Evolutionary conservation across 306 rosid genomes (phyloP), one percentile per base, ranked within the genome.

Genomic region (Lithocarpus polystachyus): DNA sequence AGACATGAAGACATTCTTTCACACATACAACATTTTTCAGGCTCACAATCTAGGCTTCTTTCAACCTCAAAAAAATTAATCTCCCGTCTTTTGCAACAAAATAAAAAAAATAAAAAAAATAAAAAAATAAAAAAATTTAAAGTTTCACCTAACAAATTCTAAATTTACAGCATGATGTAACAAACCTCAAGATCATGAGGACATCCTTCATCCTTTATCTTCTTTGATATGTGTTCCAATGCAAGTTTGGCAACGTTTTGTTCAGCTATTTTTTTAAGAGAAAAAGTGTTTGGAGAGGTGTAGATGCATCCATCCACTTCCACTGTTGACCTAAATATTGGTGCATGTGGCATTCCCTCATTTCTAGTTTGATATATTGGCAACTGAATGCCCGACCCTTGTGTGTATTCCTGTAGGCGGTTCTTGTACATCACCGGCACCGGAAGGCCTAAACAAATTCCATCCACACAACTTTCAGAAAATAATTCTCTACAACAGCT

Each of bases 161-260:
- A 79, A 52, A 80, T 52, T 7, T 8, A 57, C 20, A 74, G 14
- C 11, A 28, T 15, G 12, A 29, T 33, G 15, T 31, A 75, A 57
- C 87, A 67, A 13, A 92, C 94, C 94, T 88, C 73, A 0, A 2
- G 23, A 24, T 87, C 31, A 20, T 75, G 74, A 57, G 88, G 74
- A 71, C 45, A 24, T 2, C 19, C 89, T 68, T 88, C 89, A 15
- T 81, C 78, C 75, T 59, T 82, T 14, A 73, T 53, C 61, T 64
- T 79, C n/a, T 56, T 11, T 13, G 51, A 22, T 60, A 87, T 60
- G 19, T 1, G 3, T 26, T 77, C 87, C 24, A 85, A 23, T 0
- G 93, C 94, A 51, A 86, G 18, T 59, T 71, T 86, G 3, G 94
- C 90, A 11, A 28, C 91, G 4, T 87, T 88, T 2, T 92, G 88